Evolutionary conservation across 495 filamentous ascomycete species (phyloP), one percentile per base, ranked within the genome.

Genomic region (Evansstolkia leycettana): DNA sequence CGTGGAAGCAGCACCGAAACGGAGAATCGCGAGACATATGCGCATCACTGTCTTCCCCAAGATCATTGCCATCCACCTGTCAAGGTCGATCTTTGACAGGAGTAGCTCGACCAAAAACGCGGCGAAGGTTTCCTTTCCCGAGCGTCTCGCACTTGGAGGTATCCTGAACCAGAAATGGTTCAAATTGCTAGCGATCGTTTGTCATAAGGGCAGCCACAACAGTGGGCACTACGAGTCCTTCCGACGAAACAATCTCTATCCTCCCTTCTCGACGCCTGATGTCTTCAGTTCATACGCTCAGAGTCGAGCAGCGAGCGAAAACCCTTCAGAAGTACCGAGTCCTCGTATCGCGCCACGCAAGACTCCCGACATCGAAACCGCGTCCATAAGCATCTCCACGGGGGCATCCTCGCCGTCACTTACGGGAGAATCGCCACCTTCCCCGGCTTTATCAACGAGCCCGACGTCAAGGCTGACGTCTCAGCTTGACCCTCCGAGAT

Each of bases 221-320:
- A 93, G 84, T 39, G 90, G 90, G 1, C 90, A 99, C 53, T 99
- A 99, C 57, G 90, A 99, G 53, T 84, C 87, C 1, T 96, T 96
- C 58, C 73, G 90, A 18, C 73, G 90, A n/a, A 93, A 95, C 54
- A 76, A 78, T 38, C 51, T 79, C 25, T 77, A 69, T 34, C 64
- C 74, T 1, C 85, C 87, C 0, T 95, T 75, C 46, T 84, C 85
- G 0, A 95, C 85, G 0, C 83, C 84, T 0, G 74, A 80, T 50
- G 71, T 73, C 0, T 84, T 88, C 56, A 76, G 79, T 30, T 62
- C 71, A 5, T 78, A 76, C 6, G 79, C 74, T 2, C 74, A 76
- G 16, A 83, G 81, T 46, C 69, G 63, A 13, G 58, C 52, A 9
- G 46, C 57, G 1, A 78, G 65, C 33, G 64, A 65, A 7, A 64